Evolutionary conservation across 2,329 filamentous ascomycete species (phyloP).

Genomic region (Biscogniauxia mediterranea): DNA sequence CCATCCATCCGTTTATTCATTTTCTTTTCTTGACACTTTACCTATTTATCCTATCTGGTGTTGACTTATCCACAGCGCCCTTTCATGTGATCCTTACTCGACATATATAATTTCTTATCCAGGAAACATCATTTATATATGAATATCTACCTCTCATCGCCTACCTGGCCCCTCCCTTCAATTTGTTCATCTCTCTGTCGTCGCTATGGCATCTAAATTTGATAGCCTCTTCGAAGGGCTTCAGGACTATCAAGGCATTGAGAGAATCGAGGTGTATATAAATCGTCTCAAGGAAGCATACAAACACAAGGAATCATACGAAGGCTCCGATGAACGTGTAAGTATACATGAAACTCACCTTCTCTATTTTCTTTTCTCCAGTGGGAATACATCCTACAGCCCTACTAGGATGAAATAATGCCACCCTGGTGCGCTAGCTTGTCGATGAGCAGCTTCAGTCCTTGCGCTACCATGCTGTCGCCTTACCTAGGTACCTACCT

Average conservation of each 20-base stretch:
- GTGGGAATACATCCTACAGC: too few relatives aligned
- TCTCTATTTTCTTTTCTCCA: background rate
- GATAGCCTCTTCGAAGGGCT: background rate
- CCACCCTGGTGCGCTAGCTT: too few relatives aligned
- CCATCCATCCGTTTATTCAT: too few relatives aligned
- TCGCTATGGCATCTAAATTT: background rate
- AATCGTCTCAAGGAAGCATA: constrained; percentile 5
- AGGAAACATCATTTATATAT: background rate
- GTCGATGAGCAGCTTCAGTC: too few relatives aligned
- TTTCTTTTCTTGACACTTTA: too few relatives aligned
- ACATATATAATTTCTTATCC: background rate
- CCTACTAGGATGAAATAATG: too few relatives aligned
- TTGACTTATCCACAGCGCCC: too few relatives aligned
- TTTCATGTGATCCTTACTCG: too few relatives aligned
- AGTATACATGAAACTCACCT: constrained; percentile 4
- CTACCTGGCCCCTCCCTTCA: background rate
- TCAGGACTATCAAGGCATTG: constrained; percentile 1
- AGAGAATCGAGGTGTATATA: constrained; percentile 13
- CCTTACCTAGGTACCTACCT: too few relatives aligned
- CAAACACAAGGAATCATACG: constrained; percentile 3
- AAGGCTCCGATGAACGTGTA: constrained; percentile 14
- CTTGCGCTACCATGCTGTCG: too few relatives aligned
- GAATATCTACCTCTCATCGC: background rate
- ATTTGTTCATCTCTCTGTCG: background rate
- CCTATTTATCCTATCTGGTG: too few relatives aligned